These are phyloP conservation scores for Zea mays DNA, from an alignment of 176 grass and related monocot species.

Conservation along the genomic window DNA sequence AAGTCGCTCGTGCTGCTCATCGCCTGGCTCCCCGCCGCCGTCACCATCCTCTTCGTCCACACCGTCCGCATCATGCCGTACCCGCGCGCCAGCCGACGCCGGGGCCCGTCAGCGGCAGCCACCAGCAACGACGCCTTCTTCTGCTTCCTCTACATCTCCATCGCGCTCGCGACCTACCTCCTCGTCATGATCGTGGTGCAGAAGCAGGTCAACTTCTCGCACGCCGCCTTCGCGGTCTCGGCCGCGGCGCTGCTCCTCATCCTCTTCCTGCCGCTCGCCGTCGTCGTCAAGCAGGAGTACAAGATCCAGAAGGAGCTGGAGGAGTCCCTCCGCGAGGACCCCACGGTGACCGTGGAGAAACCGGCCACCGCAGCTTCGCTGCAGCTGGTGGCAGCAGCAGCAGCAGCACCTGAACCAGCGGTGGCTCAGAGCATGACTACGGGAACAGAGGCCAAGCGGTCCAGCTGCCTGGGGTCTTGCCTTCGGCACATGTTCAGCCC, in stretches of 20 bases:
- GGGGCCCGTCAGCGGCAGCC: not conserved
- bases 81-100: not conserved
- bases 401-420: not conserved
- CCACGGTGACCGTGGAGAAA: constrained; percentile 38
- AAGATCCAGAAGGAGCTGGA: constrained; percentile 35
- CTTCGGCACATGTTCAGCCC: constrained; percentile 47
- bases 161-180: constrained; percentile 62
- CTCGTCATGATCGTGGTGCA: constrained; percentile 65
- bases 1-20: constrained; percentile 79
- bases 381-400: not conserved
- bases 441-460: not conserved
- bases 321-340: constrained; percentile 16
- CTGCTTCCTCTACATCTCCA: constrained; percentile 82
- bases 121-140: constrained; percentile 50
- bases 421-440: not conserved
- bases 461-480: constrained; percentile 23
- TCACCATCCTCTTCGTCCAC: constrained; percentile 74
- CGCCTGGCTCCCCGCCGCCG: constrained; percentile 68
- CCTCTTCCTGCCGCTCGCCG: constrained; percentile 60
- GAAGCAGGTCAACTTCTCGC: constrained; percentile 45
- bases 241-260: constrained; percentile 51
- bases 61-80: constrained; percentile 63
- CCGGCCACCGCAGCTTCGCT: not conserved
- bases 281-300: constrained; percentile 66
- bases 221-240: constrained; percentile 31